Conservation (phyloP, 78 protist species). For the Dictyostelium brefeldianum region DNA sequence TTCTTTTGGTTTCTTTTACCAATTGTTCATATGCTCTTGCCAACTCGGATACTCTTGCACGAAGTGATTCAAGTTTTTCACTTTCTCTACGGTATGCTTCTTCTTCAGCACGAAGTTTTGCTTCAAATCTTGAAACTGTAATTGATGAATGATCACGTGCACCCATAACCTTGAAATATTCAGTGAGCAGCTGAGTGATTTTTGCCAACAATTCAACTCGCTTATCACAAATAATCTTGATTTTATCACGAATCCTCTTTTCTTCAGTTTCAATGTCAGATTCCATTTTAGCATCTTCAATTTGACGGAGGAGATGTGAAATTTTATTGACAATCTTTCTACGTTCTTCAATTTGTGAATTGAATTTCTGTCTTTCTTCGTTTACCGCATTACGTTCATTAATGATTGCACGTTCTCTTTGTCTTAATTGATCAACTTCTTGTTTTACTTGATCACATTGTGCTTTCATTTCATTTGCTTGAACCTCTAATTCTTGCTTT, state of each 20-base stretch:
- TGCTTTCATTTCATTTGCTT: not conserved
- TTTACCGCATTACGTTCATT: not conserved
- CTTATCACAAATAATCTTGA: not conserved
- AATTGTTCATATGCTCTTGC: too few relatives aligned
- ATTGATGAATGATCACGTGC: constrained; percentile 8
- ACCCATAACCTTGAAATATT: not conserved
- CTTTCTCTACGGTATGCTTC: not conserved
- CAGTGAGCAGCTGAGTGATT: not conserved
- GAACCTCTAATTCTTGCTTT: not conserved
- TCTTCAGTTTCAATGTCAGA: constrained; percentile 23
- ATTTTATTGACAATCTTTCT: constrained; percentile 33
- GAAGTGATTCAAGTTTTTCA: not conserved
- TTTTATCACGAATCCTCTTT: constrained; percentile 1
- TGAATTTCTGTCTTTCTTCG: constrained; percentile 33
- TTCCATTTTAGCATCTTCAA: constrained; percentile 39
- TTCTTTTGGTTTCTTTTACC: not conserved
- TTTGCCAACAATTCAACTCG: not conserved
- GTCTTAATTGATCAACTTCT: not conserved
- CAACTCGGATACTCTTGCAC: not conserved
- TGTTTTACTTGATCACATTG: not conserved
- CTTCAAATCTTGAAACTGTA: not conserved
- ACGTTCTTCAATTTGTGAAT: constrained; percentile 14
- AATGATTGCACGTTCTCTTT: not conserved
- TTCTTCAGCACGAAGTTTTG: not conserved
- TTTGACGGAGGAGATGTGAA: not conserved